Base-by-base conservation (phyloP, 2,329 filamentous ascomycete species). In the Paecilomyces fulvus region DNA sequence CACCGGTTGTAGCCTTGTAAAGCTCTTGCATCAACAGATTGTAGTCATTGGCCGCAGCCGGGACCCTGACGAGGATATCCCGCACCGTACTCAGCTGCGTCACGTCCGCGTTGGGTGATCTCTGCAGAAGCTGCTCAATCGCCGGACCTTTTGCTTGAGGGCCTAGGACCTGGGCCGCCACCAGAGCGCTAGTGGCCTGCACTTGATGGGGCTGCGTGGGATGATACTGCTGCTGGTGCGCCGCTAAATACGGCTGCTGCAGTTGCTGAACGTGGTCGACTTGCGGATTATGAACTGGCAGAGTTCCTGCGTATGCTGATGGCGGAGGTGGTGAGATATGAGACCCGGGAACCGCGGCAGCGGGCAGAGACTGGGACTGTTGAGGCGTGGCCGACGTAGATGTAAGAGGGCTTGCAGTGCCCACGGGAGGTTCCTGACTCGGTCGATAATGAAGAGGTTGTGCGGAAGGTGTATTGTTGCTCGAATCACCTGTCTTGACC, bases 1-100 rank as follows among this genome's bases (percentile, higher is more conserved):
- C 65, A 55, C 73, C 73, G 14, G 66, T 65, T 51, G 69, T 70
- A 30, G 64, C 67, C 55, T 72, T 63, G 30, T 70, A 65, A 43
- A 79, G 61, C 58, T 76, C 75, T 21, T 68, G 64, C 65, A 73
- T 77, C 56, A 79, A 62, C 28, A 73, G 60, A 6, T 68, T 64
- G 55, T 77, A 74, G 64, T 91, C 84, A 1, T 84, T 80, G 21
- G 83, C 79, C 0, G 89, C 83, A 21, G 79, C 80, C 0, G 84
- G 83, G 55, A 90, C 85, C 10, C 80, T 77, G 52, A 85, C 80
- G 23, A 90, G 79, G 12, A 92, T 85, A 43, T 81, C 79, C 53
- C 82, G 80, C 59, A 96, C 82, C 28, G 94, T 83, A 55, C 82
- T 79, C 81, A 94, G 87, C 67, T 95, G 89, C 14, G 81, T 75